Conservation (phyloP, 768 basidiomycete species). For the Phlegmacium glaucopus region DNA sequence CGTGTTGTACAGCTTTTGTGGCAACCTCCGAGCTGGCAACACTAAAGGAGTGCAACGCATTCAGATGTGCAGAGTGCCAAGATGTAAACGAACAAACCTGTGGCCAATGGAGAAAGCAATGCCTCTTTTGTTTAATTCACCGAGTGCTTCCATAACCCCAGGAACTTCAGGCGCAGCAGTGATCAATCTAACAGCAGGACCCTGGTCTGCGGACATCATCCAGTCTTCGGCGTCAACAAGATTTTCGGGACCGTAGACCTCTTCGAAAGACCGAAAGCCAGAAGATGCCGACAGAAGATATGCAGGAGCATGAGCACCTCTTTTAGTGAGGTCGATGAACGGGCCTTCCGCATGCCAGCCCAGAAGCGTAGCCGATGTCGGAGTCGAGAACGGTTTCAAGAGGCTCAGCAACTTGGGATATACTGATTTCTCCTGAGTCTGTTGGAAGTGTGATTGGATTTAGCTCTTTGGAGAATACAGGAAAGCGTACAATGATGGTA, state of each 20-base stretch:
- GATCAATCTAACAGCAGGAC: constrained; percentile 68
- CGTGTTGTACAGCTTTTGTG: constrained; percentile 62
- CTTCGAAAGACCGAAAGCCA: constrained; percentile 68
- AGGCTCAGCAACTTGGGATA: constrained; percentile 70
- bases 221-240: constrained; percentile 64
- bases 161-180: constrained; percentile 86
- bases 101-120: constrained; percentile 87
- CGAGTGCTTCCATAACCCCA: constrained; percentile 73
- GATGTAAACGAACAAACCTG: constrained; percentile 44
- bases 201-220: constrained; percentile 47
- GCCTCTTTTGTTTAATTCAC: constrained; percentile 57
- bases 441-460: neutral
- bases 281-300: constrained; percentile 60
- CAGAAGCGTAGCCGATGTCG: constrained; percentile 66
- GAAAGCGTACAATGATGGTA: constrained; percentile 61
- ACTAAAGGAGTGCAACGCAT: constrained; percentile 32
- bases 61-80: constrained; percentile 2
- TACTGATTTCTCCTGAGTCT: constrained; percentile 78
- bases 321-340: constrained; percentile 78
- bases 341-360: constrained; percentile 94
- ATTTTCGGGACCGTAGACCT: constrained; percentile 68
- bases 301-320: constrained; percentile 75
- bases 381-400: constrained; percentile 63
- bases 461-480: neutral
- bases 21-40: constrained; percentile 74